Evolutionary conservation across 805 yeast species (phyloP).

Genomic region (Clavispora phyllophila): DNA sequence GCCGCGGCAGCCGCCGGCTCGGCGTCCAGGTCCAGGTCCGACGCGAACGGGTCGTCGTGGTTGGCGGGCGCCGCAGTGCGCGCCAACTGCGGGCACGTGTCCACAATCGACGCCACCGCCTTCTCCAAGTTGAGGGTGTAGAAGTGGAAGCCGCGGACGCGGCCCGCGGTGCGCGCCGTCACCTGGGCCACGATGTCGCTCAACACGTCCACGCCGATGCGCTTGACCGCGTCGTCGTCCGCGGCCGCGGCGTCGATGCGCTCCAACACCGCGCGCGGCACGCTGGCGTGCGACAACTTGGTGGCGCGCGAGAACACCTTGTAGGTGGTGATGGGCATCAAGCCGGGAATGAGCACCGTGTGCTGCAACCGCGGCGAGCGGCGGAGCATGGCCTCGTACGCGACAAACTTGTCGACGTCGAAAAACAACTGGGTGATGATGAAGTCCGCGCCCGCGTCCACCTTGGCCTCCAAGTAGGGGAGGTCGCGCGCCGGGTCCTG

Average conservation of each 20-base stretch:
- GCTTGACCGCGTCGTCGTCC: conserved; percentile 74
- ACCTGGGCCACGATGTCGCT: conserved; percentile 59
- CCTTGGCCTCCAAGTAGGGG: conserved; percentile 76
- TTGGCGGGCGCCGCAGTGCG: conserved; percentile 5
- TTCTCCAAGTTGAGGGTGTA: conserved; percentile 90
- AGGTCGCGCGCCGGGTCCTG: conserved; percentile 69
- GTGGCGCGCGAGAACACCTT: conserved; percentile 81
- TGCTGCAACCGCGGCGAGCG: conserved; percentile 35
- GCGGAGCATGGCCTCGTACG: conserved; percentile 54
- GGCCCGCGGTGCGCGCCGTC: conserved; percentile 45
- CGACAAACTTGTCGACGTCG: conserved; percentile 72
- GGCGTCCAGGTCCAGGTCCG: conserved; percentile 34
- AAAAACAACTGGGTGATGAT: conserved; percentile 88
- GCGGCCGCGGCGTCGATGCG: conserved; percentile 53
- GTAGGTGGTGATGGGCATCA: conserved; percentile 87
- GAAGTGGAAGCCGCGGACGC: conserved; percentile 83
- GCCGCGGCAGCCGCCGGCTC: conserved; percentile 16
- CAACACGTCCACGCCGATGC: conserved; percentile 73
- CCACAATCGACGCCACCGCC: conserved; percentile 80
- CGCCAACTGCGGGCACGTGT: conserved; percentile 48
- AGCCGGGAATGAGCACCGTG: conserved; percentile 73
- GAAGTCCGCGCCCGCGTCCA: conserved; percentile 93
- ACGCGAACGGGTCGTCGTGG: conserved; percentile 32
- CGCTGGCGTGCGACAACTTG: conserved; percentile 80
- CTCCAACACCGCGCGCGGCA: conserved; percentile 54